These are phyloP conservation scores for Myxozyma mucilagina DNA, from an alignment of 805 yeast species.

Conservation along the genomic window DNA sequence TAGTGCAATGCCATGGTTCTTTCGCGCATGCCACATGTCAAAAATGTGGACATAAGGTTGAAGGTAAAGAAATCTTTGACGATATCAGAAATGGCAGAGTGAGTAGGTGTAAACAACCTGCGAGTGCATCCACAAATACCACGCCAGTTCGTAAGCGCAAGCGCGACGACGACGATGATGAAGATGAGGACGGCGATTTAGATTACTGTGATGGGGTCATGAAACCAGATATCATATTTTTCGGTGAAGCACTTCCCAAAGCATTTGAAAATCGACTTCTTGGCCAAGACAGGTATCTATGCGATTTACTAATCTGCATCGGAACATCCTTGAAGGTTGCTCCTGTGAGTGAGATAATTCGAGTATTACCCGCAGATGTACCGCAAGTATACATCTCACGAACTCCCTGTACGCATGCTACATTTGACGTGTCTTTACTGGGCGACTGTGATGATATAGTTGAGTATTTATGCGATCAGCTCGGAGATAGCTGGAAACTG, in stretches of 20 bases:
- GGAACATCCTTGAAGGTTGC: slow-evolving; percentile 92
- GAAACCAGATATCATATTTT: slow-evolving; percentile 91
- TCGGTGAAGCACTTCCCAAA: slow-evolving; percentile 80
- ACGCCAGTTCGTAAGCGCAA: slow-evolving; percentile 41
- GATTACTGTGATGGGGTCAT: slow-evolving; percentile 61
- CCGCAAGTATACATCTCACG: slow-evolving; percentile 81
- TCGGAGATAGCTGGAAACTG: slow-evolving; percentile 60
- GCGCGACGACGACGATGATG: slow-evolving; percentile 38
- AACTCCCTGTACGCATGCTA: slow-evolving; percentile 72
- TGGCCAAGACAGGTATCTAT: slow-evolving; percentile 60
- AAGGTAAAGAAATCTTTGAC: slow-evolving; percentile 64
- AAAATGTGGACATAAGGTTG: slow-evolving; percentile 65
- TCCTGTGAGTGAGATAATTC: slow-evolving; percentile 87
- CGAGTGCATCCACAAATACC: not conserved
- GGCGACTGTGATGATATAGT: slow-evolving; percentile 84
- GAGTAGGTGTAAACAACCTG: slow-evolving; percentile 62
- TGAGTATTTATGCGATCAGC: slow-evolving; percentile 56
- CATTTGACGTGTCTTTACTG: slow-evolving; percentile 72
- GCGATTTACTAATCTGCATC: slow-evolving; percentile 79
- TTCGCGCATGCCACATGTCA: slow-evolving; percentile 85
- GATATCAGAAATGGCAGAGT: slow-evolving; percentile 59
- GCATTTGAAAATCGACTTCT: slow-evolving; percentile 57
- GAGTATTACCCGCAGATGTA: slow-evolving; percentile 64
- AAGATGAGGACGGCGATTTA: slow-evolving; percentile 37
- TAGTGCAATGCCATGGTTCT: slow-evolving; percentile 91